These are phyloP conservation scores for Chamaenerion angustifolium DNA, from an alignment of 345 rosid genomes.

Conservation along the genomic window DNA sequence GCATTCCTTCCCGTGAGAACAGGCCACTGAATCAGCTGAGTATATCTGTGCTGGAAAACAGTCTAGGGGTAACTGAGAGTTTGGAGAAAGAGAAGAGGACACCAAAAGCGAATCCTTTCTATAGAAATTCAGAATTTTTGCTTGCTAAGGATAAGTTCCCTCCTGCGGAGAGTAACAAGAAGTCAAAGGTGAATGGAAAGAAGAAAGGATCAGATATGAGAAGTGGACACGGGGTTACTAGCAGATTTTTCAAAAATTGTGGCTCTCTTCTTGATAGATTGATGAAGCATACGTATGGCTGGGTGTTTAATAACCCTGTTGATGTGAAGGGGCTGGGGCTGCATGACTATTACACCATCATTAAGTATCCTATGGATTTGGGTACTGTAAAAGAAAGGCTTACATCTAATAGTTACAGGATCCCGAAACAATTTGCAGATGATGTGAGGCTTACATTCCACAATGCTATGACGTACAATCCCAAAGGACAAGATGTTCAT, in stretches of 20 bases:
- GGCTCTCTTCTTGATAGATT: slow-evolving; percentile 66
- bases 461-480: slow-evolving; percentile 94
- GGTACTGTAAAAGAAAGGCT: slow-evolving; percentile 72
- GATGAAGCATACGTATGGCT: slow-evolving; percentile 93
- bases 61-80: slow-evolving; percentile 44
- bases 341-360: slow-evolving; percentile 71
- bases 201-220: slow-evolving; percentile 58
- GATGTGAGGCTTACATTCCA: slow-evolving; percentile 95
- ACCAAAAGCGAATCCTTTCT: slow-evolving; percentile 93
- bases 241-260: slow-evolving; percentile 60
- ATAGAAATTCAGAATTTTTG: slow-evolving; percentile 84
- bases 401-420: slow-evolving; percentile 70
- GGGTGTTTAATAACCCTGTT: slow-evolving; percentile 94
- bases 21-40: slow-evolving; percentile 69
- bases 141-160: slow-evolving; percentile 97
- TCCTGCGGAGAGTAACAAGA: slow-evolving; percentile 90
- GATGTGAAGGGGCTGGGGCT: slow-evolving; percentile 68
- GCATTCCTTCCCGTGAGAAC: slow-evolving; percentile 34
- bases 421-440: slow-evolving; percentile 85
- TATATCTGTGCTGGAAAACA: slow-evolving; percentile 59
- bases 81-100: slow-evolving; percentile 95
- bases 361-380: slow-evolving; percentile 92
- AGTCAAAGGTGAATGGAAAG: slow-evolving; percentile 63
- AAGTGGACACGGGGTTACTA: slow-evolving; percentile 38
- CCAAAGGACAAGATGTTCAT: slow-evolving; percentile 95